Conservation (phyloP, 2,329 filamentous ascomycete genomes). For the Ophidiomyces ophidiicola region DNA sequence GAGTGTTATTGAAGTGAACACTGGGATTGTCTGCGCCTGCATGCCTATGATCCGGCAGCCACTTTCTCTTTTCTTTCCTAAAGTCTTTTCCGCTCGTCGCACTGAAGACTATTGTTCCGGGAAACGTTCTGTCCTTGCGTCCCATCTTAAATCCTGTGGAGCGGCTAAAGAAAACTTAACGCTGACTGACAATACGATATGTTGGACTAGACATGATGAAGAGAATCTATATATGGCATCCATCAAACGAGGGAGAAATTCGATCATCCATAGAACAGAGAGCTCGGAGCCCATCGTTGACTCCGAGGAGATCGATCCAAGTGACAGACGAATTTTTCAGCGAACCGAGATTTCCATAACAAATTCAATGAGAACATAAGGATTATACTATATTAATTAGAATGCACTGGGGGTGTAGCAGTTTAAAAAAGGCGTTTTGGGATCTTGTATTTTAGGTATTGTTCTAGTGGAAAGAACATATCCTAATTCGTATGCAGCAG, state of each 20-base stretch:
- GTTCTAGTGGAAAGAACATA: no score
- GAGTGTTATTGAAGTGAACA: slow-evolving; percentile 26
- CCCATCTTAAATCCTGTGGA: background rate
- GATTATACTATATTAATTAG: no score
- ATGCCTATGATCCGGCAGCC: slow-evolving; percentile 20
- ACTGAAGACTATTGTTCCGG: background rate
- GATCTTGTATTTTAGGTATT: no score
- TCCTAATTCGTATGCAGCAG: no score
- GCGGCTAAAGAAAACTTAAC: background rate
- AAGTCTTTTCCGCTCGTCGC: slow-evolving; percentile 2
- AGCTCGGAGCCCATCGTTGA: slow-evolving; percentile 10
- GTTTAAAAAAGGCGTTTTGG: no score
- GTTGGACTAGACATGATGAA: slow-evolving; percentile 9
- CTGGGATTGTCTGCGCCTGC: slow-evolving; percentile 30
- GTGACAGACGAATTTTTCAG: slow-evolving; percentile 8
- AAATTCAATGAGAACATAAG: background rate
- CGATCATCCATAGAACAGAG: slow-evolving; percentile 6
- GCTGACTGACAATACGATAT: background rate
- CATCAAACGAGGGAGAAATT: slow-evolving; percentile 4
- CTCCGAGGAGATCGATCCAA: background rate
- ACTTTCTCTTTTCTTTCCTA: slow-evolving; percentile 10
- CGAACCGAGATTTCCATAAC: slow-evolving; percentile 10
- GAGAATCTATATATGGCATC: slow-evolving; percentile 10
- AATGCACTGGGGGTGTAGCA: no score
- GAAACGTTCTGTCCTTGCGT: background rate